phyloP scores from a whole-genome alignment of 2,329 filamentous ascomycete species.

The Didymella exigua region DNA sequence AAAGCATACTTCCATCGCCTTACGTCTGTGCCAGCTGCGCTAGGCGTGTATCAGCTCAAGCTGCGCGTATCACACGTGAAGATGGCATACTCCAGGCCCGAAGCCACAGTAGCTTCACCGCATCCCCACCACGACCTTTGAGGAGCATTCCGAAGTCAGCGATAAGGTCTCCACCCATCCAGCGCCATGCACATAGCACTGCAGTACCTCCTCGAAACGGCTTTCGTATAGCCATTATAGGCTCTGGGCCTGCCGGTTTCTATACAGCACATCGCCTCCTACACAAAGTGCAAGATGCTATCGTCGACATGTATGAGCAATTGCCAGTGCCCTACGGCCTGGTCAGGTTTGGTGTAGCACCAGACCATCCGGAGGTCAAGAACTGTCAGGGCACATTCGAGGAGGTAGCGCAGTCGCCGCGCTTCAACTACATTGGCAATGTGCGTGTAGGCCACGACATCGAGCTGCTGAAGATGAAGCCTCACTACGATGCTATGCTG shows the following conservation, averaged over 20 bases:
- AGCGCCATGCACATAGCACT: conserved; percentile 36
- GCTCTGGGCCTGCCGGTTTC: conserved; percentile 94
- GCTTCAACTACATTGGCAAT: conserved; percentile 92
- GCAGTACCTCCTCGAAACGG: conserved; percentile 47
- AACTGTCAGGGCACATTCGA: conserved; percentile 95
- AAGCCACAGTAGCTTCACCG: conserved; percentile 6
- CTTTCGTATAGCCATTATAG: conserved; percentile 84
- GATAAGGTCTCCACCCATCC: not conserved
- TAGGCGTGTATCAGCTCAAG: conserved; percentile 20
- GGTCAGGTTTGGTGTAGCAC: conserved; percentile 93
- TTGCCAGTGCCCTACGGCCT: conserved; percentile 91
- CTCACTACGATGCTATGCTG: conserved; percentile 88
- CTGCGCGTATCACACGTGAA: not conserved
- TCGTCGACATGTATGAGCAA: conserved; percentile 95
- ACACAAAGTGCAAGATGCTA: conserved; percentile 71
- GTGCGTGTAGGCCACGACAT: conserved; percentile 75
- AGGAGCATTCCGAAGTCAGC: conserved; percentile 6
- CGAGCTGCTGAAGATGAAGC: conserved; percentile 70
- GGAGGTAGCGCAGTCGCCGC: conserved; percentile 79
- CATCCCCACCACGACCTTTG: conserved; percentile 12
- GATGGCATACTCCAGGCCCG: conserved; percentile 7
- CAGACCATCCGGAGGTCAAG: conserved; percentile 98
- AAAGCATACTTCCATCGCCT: conserved; percentile 16
- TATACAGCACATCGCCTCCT: conserved; percentile 90
- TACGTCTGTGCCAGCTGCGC: conserved; percentile 40